Percentiles rank a stretch among this genome's conserved stretches.
Evolutionary conservation across 2,329 filamentous ascomycete genomes (phyloP).

Genomic region (Aspergillus puulaauensis): DNA sequence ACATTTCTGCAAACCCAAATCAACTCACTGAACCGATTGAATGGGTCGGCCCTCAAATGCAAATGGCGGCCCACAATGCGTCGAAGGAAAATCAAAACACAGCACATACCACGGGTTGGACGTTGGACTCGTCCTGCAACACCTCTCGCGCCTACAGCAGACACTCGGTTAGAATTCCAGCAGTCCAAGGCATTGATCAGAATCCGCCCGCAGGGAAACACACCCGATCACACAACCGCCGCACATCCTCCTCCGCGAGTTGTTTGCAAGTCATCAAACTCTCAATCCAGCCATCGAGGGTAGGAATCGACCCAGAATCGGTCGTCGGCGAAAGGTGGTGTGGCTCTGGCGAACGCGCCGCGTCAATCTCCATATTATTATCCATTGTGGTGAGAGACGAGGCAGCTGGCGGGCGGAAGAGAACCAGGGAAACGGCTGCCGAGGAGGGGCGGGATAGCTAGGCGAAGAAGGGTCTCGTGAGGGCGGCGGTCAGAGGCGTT

Average conservation of each 20-base stretch:
- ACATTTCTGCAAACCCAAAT: constrained; percentile 69
- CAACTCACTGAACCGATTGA: constrained; percentile 14
- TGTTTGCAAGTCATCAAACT: constrained; percentile 98
- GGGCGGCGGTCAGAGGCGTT: constrained; percentile 19
- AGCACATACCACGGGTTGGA: constrained; percentile 87
- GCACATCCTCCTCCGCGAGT: constrained; percentile 88
- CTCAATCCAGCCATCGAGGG: constrained; percentile 97
- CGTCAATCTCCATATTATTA: constrained; percentile 96
- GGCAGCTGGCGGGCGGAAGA: constrained; percentile 8
- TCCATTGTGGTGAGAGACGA: constrained; percentile 63
- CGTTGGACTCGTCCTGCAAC: constrained; percentile 95
- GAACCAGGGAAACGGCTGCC: constrained; percentile 18
- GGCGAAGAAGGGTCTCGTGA: constrained; percentile 37
- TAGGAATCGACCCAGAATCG: constrained; percentile 87
- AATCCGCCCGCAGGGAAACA: constrained; percentile 30
- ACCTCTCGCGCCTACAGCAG: constrained; percentile 79
- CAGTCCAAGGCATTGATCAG: background rate
- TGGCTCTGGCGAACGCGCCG: constrained; percentile 77
- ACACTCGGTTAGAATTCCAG: constrained; percentile 16
- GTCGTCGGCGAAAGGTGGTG: constrained; percentile 72
- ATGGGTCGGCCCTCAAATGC: constrained; percentile 1
- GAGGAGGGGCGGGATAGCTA: constrained; percentile 22
- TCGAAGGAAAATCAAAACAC: constrained; percentile 18
- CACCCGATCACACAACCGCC: constrained; percentile 97
- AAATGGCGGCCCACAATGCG: constrained; percentile 7